phyloP scores from a whole-genome alignment of 2,329 filamentous ascomycete species.

The Apiospora saccharicola region DNA sequence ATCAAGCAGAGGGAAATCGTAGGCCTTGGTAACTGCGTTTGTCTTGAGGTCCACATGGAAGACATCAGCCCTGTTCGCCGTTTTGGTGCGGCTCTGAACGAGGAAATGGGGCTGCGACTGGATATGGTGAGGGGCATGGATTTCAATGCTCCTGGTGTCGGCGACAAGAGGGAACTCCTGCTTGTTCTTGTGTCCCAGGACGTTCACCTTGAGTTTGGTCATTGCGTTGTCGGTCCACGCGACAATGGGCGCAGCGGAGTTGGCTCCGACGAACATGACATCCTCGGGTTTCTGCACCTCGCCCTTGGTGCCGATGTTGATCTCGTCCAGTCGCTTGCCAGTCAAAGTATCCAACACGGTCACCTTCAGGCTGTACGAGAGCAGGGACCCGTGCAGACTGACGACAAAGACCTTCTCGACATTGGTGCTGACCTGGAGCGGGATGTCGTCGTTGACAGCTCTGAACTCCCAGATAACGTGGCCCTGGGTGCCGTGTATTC shows the following conservation, averaged over 20 bases:
- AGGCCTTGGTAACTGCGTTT: conserved; percentile 75
- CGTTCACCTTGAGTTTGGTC: conserved; percentile 73
- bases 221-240: conserved; percentile 74
- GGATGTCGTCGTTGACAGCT: conserved; percentile 72
- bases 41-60: conserved; percentile 82
- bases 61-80: conserved; percentile 82
- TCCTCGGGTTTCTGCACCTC: conserved; percentile 72
- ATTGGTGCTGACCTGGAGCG: conserved; percentile 79
- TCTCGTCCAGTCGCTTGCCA: conserved; percentile 76
- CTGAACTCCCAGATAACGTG: conserved; percentile 80
- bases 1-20: conserved; percentile 75
- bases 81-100: conserved; percentile 77
- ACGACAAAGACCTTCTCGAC: conserved; percentile 77
- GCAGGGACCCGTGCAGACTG: conserved; percentile 72
- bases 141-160: conserved; percentile 59
- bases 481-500: conserved; percentile 77
- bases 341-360: conserved; percentile 75
- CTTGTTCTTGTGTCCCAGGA: conserved; percentile 67
- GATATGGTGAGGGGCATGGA: conserved; percentile 77
- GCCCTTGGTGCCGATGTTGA: conserved; percentile 74
- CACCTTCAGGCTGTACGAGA: conserved; percentile 80
- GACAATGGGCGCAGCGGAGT: conserved; percentile 76
- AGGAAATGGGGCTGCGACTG: conserved; percentile 84
- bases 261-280: conserved; percentile 78
- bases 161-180: conserved; percentile 61